phyloP scores from a whole-genome alignment of 345 rosid species.

The Arabidopsis suecica region DNA sequence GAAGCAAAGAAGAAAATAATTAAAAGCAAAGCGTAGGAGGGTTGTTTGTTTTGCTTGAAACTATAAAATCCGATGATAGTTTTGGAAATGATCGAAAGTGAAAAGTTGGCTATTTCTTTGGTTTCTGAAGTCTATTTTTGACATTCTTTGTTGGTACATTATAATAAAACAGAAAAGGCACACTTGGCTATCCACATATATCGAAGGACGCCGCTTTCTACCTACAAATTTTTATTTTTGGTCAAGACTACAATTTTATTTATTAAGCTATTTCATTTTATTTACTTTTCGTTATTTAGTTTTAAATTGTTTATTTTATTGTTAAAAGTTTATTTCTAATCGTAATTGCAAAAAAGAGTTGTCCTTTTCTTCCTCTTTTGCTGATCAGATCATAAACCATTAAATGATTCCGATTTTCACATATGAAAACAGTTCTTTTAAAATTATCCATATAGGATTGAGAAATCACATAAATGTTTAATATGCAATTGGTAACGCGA shows the following conservation, averaged over 20 bases:
- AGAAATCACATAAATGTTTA: no score
- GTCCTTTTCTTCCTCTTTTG: not conserved
- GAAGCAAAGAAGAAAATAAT: not conserved
- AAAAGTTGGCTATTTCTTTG: slow-evolving; percentile 5
- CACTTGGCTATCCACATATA: slow-evolving; percentile 31
- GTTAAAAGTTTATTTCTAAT: not conserved
- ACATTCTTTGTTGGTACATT: slow-evolving; percentile 8
- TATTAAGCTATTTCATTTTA: slow-evolving; percentile 9
- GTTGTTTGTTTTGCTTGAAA: not conserved
- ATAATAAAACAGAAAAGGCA: slow-evolving; percentile 21
- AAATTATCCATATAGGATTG: not conserved
- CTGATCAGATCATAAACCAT: slow-evolving; percentile 30
- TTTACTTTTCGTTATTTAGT: not conserved
- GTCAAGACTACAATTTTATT: not conserved
- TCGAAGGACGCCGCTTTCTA: slow-evolving; percentile 38
- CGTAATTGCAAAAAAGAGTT: not conserved
- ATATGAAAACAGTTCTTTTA: not conserved
- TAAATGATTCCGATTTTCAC: not conserved
- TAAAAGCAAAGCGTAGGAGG: not conserved
- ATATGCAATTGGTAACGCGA: not conserved
- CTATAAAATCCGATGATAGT: not conserved
- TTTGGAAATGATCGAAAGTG: slow-evolving; percentile 1
- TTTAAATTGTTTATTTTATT: not conserved
- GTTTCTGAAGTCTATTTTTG: slow-evolving; percentile 3
- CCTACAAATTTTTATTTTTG: not conserved